phyloP scores from a whole-genome alignment of 345 rosid species.

The Euphorbia tirucalli region DNA sequence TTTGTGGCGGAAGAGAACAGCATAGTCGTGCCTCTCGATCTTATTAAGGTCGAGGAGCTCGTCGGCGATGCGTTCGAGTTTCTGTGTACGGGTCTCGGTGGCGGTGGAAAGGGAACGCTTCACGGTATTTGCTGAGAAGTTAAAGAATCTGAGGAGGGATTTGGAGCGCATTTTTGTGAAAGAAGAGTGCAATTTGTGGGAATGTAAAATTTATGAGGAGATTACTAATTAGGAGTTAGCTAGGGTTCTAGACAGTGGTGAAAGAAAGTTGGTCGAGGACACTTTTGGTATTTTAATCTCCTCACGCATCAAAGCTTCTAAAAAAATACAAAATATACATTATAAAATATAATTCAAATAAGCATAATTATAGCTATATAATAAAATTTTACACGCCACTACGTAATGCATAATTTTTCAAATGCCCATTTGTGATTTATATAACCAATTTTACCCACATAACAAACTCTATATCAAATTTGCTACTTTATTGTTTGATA shows the following conservation, averaged over 20 bases:
- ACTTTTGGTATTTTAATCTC: background rate
- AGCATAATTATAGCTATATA: too few species aligned
- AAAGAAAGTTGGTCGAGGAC: too few species aligned
- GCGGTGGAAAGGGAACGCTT: slow-evolving; percentile 31
- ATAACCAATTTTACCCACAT: background rate
- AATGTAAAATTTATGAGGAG: background rate
- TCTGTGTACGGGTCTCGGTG: slow-evolving; percentile 50
- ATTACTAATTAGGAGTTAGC: background rate
- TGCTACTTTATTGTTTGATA: background rate
- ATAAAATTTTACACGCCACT: too few species aligned
- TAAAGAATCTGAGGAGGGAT: slow-evolving; percentile 27
- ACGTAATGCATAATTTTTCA: too few species aligned
- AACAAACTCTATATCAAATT: background rate
- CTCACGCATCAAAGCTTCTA: too few species aligned
- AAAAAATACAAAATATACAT: too few species aligned
- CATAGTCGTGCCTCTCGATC: slow-evolving; percentile 70
- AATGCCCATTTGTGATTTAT: too few species aligned
- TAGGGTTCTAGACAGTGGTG: background rate
- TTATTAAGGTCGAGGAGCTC: slow-evolving; percentile 63
- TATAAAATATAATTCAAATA: too few species aligned
- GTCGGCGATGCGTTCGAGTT: slow-evolving; percentile 84
- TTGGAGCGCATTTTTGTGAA: slow-evolving; percentile 14
- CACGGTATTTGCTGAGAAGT: slow-evolving; percentile 1
- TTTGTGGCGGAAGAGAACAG: slow-evolving; percentile 69
- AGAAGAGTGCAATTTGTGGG: too few species aligned